Conservation (phyloP, 2,329 filamentous ascomycete species). For the Rhynchosporium secalis region DNA sequence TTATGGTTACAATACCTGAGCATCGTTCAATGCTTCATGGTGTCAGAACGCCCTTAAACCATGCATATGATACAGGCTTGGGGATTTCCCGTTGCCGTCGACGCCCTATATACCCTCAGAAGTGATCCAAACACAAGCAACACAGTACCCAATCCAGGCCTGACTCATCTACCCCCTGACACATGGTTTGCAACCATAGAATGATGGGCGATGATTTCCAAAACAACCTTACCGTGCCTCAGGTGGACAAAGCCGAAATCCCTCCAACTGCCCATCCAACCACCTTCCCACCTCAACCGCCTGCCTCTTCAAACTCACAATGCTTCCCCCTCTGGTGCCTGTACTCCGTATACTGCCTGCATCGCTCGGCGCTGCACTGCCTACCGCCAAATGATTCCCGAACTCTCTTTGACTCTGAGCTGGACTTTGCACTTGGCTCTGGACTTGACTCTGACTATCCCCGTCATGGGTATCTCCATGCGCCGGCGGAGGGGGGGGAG, state of each 20-base stretch:
- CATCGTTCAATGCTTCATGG: constrained; percentile 14
- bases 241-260: constrained; percentile 34
- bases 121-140: background rate
- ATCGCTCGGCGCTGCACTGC: constrained; percentile 39
- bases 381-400: constrained; percentile 17
- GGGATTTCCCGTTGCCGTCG: background rate
- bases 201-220: background rate
- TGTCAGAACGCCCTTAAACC: constrained; percentile 16
- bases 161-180: background rate
- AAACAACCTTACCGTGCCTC: constrained; percentile 29
- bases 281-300: constrained; percentile 60
- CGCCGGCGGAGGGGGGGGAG: constrained; percentile 17
- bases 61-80: constrained; percentile 12
- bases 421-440: too few species aligned
- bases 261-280: constrained; percentile 60
- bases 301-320: constrained; percentile 54
- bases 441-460: background rate
- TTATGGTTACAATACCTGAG: background rate
- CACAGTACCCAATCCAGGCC: background rate
- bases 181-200: background rate
- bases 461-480: constrained; percentile 17
- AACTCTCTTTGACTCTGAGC: constrained; percentile 1
- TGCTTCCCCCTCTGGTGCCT: constrained; percentile 45
- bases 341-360: constrained; percentile 39
- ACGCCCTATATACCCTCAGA: background rate